Evolutionary conservation across 2,329 filamentous ascomycete species (phyloP).

Genomic region (Mycogone perniciosa): DNA sequence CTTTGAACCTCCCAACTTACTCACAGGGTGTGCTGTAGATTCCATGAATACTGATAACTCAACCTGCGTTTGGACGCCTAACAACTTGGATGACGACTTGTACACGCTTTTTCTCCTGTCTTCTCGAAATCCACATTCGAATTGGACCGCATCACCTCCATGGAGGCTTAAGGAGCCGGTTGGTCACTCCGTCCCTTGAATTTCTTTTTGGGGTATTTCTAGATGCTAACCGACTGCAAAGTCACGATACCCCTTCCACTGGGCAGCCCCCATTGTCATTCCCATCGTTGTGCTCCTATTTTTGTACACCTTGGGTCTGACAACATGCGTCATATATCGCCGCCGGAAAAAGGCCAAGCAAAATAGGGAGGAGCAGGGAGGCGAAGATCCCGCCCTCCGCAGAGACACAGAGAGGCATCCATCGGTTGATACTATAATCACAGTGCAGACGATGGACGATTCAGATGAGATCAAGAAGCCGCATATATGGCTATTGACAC

Average conservation of each 20-base stretch:
- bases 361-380: conserved; percentile 13
- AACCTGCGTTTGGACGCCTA: conserved; percentile 25
- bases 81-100: conserved; percentile 20
- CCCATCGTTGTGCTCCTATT: conserved; percentile 25
- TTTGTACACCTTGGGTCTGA: conserved; percentile 24
- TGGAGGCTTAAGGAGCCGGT: conserved; percentile 25
- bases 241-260: conserved; percentile 18
- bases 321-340: conserved; percentile 23
- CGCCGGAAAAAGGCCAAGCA: conserved; percentile 20
- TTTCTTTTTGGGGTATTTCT: not conserved
- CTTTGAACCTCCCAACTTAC: conserved; percentile 7
- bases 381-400: conserved; percentile 10
- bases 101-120: conserved; percentile 26
- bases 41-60: conserved; percentile 17
- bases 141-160: conserved; percentile 27
- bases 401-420: conserved; percentile 9
- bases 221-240: conserved; percentile 13
- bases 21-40: conserved; percentile 16
- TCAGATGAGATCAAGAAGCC: conserved; percentile 7
- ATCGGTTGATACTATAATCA: conserved; percentile 13
- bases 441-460: conserved; percentile 6
- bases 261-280: conserved; percentile 25
- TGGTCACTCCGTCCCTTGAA: conserved; percentile 3
- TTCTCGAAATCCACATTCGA: conserved; percentile 16
- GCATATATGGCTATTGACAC: conserved; percentile 12